Evolutionary conservation across 495 filamentous ascomycete genomes (phyloP), one percentile per base, ranked within the genome.

Genomic region (Penicillium bialowiezense): DNA sequence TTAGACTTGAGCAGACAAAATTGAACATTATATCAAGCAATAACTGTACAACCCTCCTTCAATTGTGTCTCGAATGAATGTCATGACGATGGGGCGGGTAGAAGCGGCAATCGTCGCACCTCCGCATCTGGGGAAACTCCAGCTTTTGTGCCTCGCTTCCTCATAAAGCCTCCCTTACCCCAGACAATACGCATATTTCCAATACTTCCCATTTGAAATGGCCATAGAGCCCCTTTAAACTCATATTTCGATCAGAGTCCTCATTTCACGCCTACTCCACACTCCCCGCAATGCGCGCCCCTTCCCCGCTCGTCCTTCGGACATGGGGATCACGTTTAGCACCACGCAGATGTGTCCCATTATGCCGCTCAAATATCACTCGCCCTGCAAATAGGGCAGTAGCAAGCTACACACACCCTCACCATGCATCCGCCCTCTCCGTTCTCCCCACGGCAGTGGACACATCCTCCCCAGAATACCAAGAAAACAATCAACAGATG

Each of bases 401-500:
- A 34, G 82, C 85, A 31, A 86, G 75, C 42, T 86, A 88, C 60
- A 81, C 80, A 2, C 72, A 83, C 34, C 77, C 78, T 8, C 79
- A 87, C 65, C 86, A 91, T 71, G 84, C 85, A 5, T 70, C 70
- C 19, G 83, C 89, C 17, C 82, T 97, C 44, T 97, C 92, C 3
- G 72, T 86, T 26, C 70, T 98, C 35, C 85, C 82, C 47, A 87
- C 84, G 14, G 73, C 78, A 35, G 78, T 97, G 33, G 93, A 97
- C 63, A 78, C 86, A 0, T 79, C 80, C 5, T 90, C 88, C 5
- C 65, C 80, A 15, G 88, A 91, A 45, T 97, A 87, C 75, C 79
- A 76, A 51, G 87, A 95, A 52, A 97, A 98, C 76, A 80, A 77
- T 57, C 64, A 71, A 44, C 83, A 89, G 46, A 95, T 96, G 89